phyloP scores from a whole-genome alignment of 306 rosid species.

The Morella rubra region DNA sequence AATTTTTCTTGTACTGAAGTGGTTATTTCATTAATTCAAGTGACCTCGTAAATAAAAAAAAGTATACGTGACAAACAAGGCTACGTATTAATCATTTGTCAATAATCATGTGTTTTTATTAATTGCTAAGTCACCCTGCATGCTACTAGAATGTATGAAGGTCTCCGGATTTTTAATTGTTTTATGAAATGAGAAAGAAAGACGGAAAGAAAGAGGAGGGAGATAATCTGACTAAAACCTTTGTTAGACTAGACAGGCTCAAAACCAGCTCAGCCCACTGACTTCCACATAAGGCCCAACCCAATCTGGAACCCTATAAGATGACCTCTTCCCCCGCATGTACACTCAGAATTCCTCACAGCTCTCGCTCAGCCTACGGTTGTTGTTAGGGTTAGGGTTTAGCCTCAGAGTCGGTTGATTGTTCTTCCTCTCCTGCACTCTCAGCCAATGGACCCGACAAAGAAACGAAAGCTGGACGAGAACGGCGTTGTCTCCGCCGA shows the following conservation, averaged over 20 bases:
- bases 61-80: too few relatives aligned
- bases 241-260: background rate
- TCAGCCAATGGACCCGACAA: constrained; percentile 60
- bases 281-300: background rate
- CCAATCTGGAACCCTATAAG: background rate
- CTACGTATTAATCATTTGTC: too few relatives aligned
- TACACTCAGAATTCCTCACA: background rate
- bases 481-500: constrained; percentile 52
- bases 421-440: background rate
- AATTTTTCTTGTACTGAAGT: too few relatives aligned
- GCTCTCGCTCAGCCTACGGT: background rate
- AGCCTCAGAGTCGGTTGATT: background rate
- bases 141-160: too few relatives aligned
- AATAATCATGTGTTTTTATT: too few relatives aligned
- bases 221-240: too few relatives aligned
- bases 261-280: background rate
- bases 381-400: constrained; percentile 37
- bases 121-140: too few relatives aligned
- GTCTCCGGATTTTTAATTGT: too few relatives aligned
- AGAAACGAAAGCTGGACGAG: constrained; percentile 88
- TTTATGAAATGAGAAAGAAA: too few relatives aligned
- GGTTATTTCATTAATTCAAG: too few relatives aligned
- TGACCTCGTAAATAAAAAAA: too few relatives aligned
- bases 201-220: too few relatives aligned
- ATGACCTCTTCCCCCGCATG: background rate